phyloP scores from a whole-genome alignment of 2,329 filamentous ascomycete species.

The Rasamsonia emersonii region DNA sequence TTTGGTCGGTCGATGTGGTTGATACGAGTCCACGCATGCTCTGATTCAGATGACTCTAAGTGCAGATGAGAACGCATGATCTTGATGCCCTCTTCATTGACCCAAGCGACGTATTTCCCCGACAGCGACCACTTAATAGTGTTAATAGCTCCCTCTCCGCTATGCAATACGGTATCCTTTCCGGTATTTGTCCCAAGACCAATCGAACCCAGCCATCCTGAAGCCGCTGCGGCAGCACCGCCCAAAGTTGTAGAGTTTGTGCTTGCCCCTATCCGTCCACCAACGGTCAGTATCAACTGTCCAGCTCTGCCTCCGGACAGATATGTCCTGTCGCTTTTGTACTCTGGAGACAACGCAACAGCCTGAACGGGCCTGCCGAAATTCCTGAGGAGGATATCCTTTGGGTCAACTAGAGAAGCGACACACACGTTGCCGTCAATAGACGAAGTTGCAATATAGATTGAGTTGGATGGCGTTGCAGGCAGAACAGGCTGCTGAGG shows the following conservation, averaged over 20 bases:
- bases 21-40: slow-evolving; percentile 89
- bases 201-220: slow-evolving; percentile 85
- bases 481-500: slow-evolving; percentile 42
- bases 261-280: slow-evolving; percentile 68
- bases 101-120: slow-evolving; percentile 87
- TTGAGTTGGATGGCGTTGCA: slow-evolving; percentile 75
- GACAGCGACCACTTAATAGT: slow-evolving; percentile 92
- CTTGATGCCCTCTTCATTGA: slow-evolving; percentile 95
- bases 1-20: slow-evolving; percentile 86
- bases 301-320: slow-evolving; percentile 85
- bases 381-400: slow-evolving; percentile 84
- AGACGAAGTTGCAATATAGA: slow-evolving; percentile 87
- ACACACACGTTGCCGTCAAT: slow-evolving; percentile 95
- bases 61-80: slow-evolving; percentile 89
- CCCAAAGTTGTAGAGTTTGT: slow-evolving; percentile 76
- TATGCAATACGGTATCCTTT: slow-evolving; percentile 79
- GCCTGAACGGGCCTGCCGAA: slow-evolving; percentile 89
- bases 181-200: slow-evolving; percentile 70
- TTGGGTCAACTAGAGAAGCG: slow-evolving; percentile 74
- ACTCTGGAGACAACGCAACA: slow-evolving; percentile 90
- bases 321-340: slow-evolving; percentile 79
- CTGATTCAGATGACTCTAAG: slow-evolving; percentile 64
- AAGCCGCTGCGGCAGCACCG: slow-evolving; percentile 65
- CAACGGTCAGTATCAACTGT: slow-evolving; percentile 75
- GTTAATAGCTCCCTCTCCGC: slow-evolving; percentile 83